Evolutionary conservation across 106 monocot genomes (phyloP).

Genomic region (Apostasia ramifera): DNA sequence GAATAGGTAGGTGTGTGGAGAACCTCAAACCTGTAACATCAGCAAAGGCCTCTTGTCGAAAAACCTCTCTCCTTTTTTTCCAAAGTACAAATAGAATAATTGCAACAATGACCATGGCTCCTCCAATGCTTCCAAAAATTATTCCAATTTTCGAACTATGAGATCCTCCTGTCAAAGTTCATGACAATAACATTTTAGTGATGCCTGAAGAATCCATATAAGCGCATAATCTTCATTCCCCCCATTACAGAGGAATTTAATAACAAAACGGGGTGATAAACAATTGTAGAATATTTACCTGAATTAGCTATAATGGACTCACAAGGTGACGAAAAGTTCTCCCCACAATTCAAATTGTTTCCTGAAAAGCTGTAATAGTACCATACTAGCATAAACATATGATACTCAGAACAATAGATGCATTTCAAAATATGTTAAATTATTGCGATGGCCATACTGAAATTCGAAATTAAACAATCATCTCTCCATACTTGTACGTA

Average conservation of each 20-base stretch:
- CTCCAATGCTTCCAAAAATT: constrained; percentile 41
- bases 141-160: constrained; percentile 38
- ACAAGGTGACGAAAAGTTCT: constrained; percentile 49
- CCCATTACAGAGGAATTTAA: not conserved
- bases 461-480: not conserved
- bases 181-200: not conserved
- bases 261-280: not conserved
- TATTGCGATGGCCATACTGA: not conserved
- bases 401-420: not conserved
- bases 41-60: constrained; percentile 40
- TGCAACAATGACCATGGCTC: constrained; percentile 17
- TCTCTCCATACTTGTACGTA: constrained; percentile 70
- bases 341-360: constrained; percentile 74
- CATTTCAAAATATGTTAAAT: not conserved
- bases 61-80: constrained; percentile 27
- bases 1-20: not conserved
- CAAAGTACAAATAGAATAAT: constrained; percentile 27
- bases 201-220: not conserved
- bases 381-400: constrained; percentile 1
- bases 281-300: constrained; percentile 23
- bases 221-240: not conserved
- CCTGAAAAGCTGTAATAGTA: constrained; percentile 76
- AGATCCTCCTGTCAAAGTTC: constrained; percentile 40
- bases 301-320: constrained; percentile 27
- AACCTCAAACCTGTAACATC: constrained; percentile 66